Evolutionary conservation across 1,284 basidiomycete genomes (phyloP).

Genomic region (Tetrapyrgos nigripes): DNA sequence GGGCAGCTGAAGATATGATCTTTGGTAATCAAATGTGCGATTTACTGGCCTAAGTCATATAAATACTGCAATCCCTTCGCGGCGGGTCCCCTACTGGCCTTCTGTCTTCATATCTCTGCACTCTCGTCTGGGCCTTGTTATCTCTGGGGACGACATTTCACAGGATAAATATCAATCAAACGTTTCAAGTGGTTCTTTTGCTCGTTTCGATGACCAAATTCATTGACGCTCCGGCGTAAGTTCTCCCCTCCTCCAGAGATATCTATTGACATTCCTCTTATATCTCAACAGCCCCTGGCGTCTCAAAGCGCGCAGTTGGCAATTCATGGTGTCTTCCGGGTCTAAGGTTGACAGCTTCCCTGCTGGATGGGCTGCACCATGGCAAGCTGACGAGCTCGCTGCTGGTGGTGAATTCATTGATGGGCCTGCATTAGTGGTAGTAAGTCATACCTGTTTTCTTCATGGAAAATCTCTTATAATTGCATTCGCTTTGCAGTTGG

Average conservation of each 20-base stretch:
- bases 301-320: slow-evolving; percentile 11
- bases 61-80: too few relatives aligned
- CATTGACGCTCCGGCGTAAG: background rate
- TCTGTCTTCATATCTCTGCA: too few relatives aligned
- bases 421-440: slow-evolving; percentile 12
- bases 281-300: slow-evolving; percentile 12
- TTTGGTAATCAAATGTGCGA: too few relatives aligned
- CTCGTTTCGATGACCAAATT: background rate
- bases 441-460: background rate
- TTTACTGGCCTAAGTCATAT: too few relatives aligned
- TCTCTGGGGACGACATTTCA: too few relatives aligned
- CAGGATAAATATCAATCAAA: too few relatives aligned
- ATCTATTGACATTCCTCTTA: background rate
- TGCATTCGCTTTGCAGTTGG: slow-evolving; percentile 8
- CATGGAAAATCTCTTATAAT: background rate
- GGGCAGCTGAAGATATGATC: too few relatives aligned
- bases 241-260: background rate
- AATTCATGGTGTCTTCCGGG: slow-evolving; percentile 6
- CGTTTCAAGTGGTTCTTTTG: too few relatives aligned
- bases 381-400: slow-evolving; percentile 9
- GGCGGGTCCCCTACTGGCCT: too few relatives aligned
- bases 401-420: slow-evolving; percentile 11
- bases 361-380: slow-evolving; percentile 14
- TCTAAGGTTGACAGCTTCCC: slow-evolving; percentile 10
- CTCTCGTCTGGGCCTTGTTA: too few relatives aligned